phyloP scores from a whole-genome alignment of 129 eudicot genomes.

The Artemisia tridentata region DNA sequence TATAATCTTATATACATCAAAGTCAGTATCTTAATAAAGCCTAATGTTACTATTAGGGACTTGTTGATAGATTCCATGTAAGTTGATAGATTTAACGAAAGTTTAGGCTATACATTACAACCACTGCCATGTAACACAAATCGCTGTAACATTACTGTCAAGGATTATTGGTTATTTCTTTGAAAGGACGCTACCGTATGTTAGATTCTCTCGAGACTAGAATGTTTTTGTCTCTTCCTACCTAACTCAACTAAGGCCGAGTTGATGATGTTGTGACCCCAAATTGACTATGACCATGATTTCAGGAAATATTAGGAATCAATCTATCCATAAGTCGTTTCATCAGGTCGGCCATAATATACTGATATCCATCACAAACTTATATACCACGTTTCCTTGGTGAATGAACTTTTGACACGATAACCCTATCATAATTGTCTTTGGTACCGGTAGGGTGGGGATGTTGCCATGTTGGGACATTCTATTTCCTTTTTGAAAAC shows the following conservation, averaged over 20 bases:
- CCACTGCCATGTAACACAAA: too few species aligned
- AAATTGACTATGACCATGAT: slow-evolving; percentile 3
- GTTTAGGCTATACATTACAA: too few species aligned
- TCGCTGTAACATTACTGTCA: too few species aligned
- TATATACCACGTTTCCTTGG: neutral
- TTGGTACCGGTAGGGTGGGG: neutral
- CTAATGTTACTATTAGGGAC: neutral
- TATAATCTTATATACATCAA: neutral
- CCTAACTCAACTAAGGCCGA: neutral
- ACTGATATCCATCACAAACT: neutral
- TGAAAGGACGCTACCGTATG: too few species aligned
- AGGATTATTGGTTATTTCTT: too few species aligned
- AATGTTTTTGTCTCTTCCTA: neutral
- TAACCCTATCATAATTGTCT: neutral
- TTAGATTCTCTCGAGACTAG: too few species aligned
- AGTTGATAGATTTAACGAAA: too few species aligned
- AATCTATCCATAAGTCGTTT: neutral
- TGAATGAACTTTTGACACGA: neutral
- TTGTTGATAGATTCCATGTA: neutral
- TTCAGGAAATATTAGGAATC: neutral
- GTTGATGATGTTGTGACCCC: neutral
- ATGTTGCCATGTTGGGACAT: too few species aligned
- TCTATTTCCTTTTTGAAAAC: slow-evolving; percentile 7
- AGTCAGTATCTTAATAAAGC: neutral
- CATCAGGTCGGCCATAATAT: neutral